Evolutionary conservation across 768 basidiomycete species (phyloP), one percentile per base, ranked within the genome.

Genomic region (Dentipellis sp.): DNA sequence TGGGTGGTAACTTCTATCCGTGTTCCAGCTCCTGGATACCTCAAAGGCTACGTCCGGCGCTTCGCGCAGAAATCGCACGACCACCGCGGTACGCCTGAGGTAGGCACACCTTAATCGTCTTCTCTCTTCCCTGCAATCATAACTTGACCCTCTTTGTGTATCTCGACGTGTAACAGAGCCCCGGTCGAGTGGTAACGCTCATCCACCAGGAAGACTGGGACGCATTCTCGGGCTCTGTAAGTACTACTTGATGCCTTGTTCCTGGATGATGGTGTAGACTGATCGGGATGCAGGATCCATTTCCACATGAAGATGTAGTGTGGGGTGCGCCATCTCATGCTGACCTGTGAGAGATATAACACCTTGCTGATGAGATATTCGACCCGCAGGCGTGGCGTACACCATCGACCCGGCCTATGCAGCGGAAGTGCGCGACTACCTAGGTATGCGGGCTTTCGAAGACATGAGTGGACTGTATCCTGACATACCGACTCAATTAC

Each of bases 11-110:
- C 29, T 3, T 29, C 3, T 29, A 29, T 29, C 29, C 6, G 29
- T 6, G 29, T 29, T 29, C 36, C 56, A 87, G 89, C 76, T 0
- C 76, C 89, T 0, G 94, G 94, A 10, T 97, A 86, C 64, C 73
- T 97, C 61, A 95, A 93, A 71, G 90, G 90, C 36, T 93, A 92
- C 58, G 89, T 94, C 0, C 80, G 93, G 1, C 75, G 94, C 23
- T 97, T 97, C 64, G 91, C 93, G 0, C 92, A 95, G 70, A 80
- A 82, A 65, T 94, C 91, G 55, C 89, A 92, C 66, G 94, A 97
- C 65, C 94, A 97, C 69, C 79, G 94, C 10, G 94, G 94, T 17
- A 94, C 92, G 0, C 88, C 84, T 2, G 86, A 92, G 74, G 86
- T 88, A 39, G 29, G 29, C 3, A 29, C 29, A 29, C 29, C 3